phyloP scores from a whole-genome alignment of 1,139 yeast species.

The Geotrichum siamense region DNA sequence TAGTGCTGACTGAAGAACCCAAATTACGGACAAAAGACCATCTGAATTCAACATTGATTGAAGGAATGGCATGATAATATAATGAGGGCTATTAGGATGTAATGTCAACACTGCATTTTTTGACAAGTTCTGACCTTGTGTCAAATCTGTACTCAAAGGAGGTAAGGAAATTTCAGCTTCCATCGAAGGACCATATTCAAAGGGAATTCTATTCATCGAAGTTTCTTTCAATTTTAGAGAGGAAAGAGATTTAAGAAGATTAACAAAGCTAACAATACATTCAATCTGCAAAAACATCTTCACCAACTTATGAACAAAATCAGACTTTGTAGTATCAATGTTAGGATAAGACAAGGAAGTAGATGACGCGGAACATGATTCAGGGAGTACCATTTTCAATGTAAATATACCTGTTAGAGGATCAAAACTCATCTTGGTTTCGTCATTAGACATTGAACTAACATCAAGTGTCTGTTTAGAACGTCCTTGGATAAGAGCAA shows the following conservation, averaged over 20 bases:
- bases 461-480: constrained; percentile 21
- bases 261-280: constrained; percentile 29
- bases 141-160: background rate
- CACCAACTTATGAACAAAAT: constrained; percentile 21
- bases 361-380: constrained; percentile 13
- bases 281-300: constrained; percentile 27
- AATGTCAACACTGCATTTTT: constrained; percentile 19
- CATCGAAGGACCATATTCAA: constrained; percentile 26
- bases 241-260: constrained; percentile 25
- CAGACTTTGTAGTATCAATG: constrained; percentile 3
- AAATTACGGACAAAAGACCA: constrained; percentile 29
- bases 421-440: constrained; percentile 24
- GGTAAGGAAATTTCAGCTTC: constrained; percentile 21
- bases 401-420: constrained; percentile 25
- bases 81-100: constrained; percentile 26
- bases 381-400: constrained; percentile 17
- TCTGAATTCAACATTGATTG: constrained; percentile 24
- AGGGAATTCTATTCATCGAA: constrained; percentile 27
- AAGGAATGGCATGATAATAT: constrained; percentile 23
- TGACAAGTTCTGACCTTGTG: constrained; percentile 9
- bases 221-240: constrained; percentile 26
- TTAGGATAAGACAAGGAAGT: constrained; percentile 1
- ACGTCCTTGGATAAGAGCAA: constrained; percentile 27
- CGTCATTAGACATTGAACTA: constrained; percentile 21
- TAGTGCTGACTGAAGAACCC: constrained; percentile 27